These are phyloP conservation scores for Magnusiomyces ingens DNA, from an alignment of 1,139 yeast species.

Conservation along the genomic window DNA sequence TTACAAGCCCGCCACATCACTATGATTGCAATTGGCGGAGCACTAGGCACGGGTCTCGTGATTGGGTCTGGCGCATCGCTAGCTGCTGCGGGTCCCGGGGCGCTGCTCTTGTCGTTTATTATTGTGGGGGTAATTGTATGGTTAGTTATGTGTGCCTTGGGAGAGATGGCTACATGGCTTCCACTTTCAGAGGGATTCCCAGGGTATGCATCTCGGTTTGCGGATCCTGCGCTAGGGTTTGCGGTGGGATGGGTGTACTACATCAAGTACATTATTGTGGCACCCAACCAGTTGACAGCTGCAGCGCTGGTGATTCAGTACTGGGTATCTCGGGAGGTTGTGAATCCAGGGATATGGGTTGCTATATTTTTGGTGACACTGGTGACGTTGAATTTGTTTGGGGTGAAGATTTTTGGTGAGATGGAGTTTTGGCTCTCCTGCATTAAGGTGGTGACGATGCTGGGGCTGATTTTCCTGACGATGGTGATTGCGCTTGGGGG, in stretches of 20 bases:
- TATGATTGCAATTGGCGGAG: conserved; percentile 62
- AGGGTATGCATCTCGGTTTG: conserved; percentile 60
- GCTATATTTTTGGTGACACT: conserved; percentile 57
- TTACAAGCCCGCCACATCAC: conserved; percentile 66
- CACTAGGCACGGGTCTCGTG: conserved; percentile 59
- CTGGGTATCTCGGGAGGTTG: conserved; percentile 48
- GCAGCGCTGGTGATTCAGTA: conserved; percentile 55
- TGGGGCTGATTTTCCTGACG: conserved; percentile 66
- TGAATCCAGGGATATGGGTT: conserved; percentile 64
- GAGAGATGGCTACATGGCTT: conserved; percentile 68
- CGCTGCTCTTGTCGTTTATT: conserved; percentile 53
- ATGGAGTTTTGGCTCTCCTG: conserved; percentile 63
- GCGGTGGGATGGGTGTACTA: conserved; percentile 67
- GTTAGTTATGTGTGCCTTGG: conserved; percentile 63
- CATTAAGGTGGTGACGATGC: conserved; percentile 60
- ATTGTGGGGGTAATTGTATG: conserved; percentile 59
- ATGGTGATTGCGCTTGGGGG: conserved; percentile 70
- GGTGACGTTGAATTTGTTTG: conserved; percentile 49
- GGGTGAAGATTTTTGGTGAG: conserved; percentile 61
- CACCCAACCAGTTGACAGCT: conserved; percentile 54
- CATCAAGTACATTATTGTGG: conserved; percentile 55
- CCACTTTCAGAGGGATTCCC: conserved; percentile 71
- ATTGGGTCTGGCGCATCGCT: conserved; percentile 66
- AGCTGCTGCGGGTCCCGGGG: conserved; percentile 62
- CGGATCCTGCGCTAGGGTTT: conserved; percentile 65